Percentiles rank a stretch among this genome's conserved stretches.
These are phyloP conservation scores for Penicillium sp. DNA, from an alignment of 2,329 filamentous ascomycete species.

Conservation along the genomic window DNA sequence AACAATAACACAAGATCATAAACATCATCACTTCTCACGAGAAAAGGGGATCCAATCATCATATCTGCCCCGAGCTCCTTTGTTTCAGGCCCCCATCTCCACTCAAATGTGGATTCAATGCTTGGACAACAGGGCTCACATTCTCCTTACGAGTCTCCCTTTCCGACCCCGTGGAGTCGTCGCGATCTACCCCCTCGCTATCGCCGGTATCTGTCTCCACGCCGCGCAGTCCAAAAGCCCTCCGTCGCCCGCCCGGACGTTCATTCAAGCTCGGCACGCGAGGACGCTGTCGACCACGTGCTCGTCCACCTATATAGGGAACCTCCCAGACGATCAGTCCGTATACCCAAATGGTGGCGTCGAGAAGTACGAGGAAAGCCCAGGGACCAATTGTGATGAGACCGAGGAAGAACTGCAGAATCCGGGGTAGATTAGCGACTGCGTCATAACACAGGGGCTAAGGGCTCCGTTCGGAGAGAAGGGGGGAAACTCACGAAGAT, in stretches of 20 bases:
- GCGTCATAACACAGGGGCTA: not conserved
- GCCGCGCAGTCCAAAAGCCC: constrained; percentile 29
- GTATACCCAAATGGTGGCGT: constrained; percentile 61
- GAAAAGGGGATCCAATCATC: constrained; percentile 1
- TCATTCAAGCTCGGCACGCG: constrained; percentile 61
- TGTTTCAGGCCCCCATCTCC: constrained; percentile 14
- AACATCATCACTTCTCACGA: not conserved
- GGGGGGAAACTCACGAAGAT: constrained; percentile 56
- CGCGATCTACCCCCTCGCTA: not conserved
- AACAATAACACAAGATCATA: constrained; percentile 2
- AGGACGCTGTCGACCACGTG: constrained; percentile 58
- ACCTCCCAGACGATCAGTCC: constrained; percentile 59
- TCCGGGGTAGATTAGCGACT: not conserved
- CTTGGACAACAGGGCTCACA: constrained; percentile 4
- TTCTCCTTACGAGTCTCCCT: constrained; percentile 11
- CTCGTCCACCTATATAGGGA: constrained; percentile 60
- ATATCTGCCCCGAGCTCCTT: constrained; percentile 10
- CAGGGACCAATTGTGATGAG: constrained; percentile 62
- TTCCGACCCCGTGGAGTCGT: not conserved
- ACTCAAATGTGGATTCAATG: constrained; percentile 1
- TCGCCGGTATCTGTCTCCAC: constrained; percentile 18
- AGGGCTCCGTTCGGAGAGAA: not conserved
- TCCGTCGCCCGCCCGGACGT: constrained; percentile 50
- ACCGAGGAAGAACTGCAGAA: constrained; percentile 57
- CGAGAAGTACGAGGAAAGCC: constrained; percentile 61